Evolutionary conservation across 768 basidiomycete species (phyloP).

Genomic region (Leccinum disarticulatum): DNA sequence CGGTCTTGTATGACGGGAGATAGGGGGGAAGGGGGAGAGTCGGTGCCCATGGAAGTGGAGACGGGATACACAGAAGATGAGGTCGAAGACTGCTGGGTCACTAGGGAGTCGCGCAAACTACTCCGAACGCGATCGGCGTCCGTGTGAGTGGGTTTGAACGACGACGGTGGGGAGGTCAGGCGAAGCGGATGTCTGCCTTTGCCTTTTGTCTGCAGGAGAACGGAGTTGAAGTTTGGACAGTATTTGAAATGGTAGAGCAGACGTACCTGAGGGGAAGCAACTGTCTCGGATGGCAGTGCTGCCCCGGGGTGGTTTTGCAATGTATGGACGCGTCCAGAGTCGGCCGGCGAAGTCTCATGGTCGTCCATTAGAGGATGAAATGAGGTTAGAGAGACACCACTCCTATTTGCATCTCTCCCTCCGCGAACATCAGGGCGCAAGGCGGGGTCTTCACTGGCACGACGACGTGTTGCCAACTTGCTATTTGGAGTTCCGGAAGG

Average conservation of each 20-base stretch:
- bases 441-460: conserved; percentile 12
- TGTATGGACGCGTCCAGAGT: conserved; percentile 1
- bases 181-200: conserved; percentile 37
- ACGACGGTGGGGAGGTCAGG: conserved; percentile 35
- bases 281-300: conserved; percentile 14
- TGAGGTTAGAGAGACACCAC: conserved; percentile 22
- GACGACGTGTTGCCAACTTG: conserved; percentile 13
- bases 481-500: conserved; percentile 12
- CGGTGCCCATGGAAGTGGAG: conserved; percentile 65
- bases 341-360: conserved; percentile 8
- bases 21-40: conserved; percentile 63
- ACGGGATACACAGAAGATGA: conserved; percentile 79
- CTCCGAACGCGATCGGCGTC: conserved; percentile 46
- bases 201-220: conserved; percentile 30
- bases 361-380: conserved; percentile 25
- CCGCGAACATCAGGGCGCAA: conserved; percentile 13
- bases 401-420: conserved; percentile 23
- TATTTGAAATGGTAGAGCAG: conserved; percentile 10
- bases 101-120: conserved; percentile 52
- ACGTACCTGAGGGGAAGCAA: conserved; percentile 24
- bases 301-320: conserved; percentile 12
- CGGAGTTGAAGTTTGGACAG: conserved; percentile 18
- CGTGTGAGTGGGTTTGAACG: conserved; percentile 28
- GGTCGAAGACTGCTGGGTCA: conserved; percentile 64
- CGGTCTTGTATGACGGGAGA: conserved; percentile 47